Evolutionary conservation across 495 filamentous ascomycete species (phyloP).

Genomic region (Evernia prunastri): DNA sequence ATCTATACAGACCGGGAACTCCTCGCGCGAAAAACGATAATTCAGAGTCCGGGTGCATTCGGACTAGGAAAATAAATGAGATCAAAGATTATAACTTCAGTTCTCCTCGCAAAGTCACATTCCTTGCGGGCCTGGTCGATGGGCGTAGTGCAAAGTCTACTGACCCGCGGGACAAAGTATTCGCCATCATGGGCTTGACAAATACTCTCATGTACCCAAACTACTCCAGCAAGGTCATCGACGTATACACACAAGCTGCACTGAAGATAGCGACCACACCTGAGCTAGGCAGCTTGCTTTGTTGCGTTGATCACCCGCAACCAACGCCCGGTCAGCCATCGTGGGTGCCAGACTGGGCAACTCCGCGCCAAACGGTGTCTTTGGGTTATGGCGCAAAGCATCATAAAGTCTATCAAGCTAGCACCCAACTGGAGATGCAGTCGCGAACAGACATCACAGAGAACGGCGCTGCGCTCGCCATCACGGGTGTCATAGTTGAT

Average conservation of each 20-base stretch:
- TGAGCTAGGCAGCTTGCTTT: constrained; percentile 2
- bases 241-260: constrained; percentile 15
- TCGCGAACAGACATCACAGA: neutral
- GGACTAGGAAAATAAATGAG: constrained; percentile 8
- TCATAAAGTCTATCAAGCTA: constrained; percentile 10
- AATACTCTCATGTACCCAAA: constrained; percentile 2
- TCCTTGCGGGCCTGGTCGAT: constrained; percentile 9
- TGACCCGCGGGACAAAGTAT: constrained; percentile 18
- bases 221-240: constrained; percentile 4
- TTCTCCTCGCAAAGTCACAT: neutral
- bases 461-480: neutral
- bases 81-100: constrained; percentile 10
- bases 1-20: neutral
- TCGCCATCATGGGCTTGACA: constrained; percentile 18
- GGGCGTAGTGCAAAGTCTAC: constrained; percentile 17
- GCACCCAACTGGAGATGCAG: neutral
- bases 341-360: constrained; percentile 22
- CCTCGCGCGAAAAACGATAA: neutral
- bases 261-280: neutral
- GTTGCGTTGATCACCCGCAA: constrained; percentile 15
- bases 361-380: constrained; percentile 8
- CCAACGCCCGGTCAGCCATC: constrained; percentile 10
- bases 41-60: constrained; percentile 9
- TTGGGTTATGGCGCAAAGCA: constrained; percentile 3
- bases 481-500: constrained; percentile 7